Base-by-base conservation (phyloP, 2,329 filamentous ascomycete genomes). In the Penicillium sp. region DNA sequence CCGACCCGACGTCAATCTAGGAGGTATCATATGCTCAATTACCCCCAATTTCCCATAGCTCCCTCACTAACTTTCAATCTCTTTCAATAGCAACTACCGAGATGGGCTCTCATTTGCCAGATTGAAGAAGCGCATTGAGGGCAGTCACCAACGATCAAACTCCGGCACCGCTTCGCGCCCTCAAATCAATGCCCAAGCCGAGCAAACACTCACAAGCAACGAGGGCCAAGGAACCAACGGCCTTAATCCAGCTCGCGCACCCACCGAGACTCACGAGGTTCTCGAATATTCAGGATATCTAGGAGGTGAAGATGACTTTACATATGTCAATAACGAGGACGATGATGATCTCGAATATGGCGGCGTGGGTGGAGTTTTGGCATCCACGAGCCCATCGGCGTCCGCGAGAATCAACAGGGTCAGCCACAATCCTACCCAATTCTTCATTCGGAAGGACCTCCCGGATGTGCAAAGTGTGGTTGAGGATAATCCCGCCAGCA, bases 321-420 rank as follows among this genome's bases (percentile, higher is more conserved):
- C 53, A 8, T 51, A 55, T 11, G 40, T 56, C 3, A 50, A 52
- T 29, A 45, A 58, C 29, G 52, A 58, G n/a, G 55, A 61, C 14
- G 54, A 59, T 9, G 18, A 61, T 21, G 43, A 55, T 9, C 44
- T 61, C 34, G 27, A n/a, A 13, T 47, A 42, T 1, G 18, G 11
- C 10, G 10, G 34, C 7, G 51, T 43, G 24, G 34, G 44, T 8
- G 53, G 39, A n/a, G 13, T 56, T 16, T 32, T 53, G 18, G 47
- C 54, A 39, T 64, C 61, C 9, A 59, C 54, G 2, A 64, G 60
- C 14, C 61, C 61, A 4, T 55, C 57, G 7, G 52, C 53, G 21
- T 64, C 61, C 11, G 56, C 59, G 9, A 43, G 61, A 22, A 62
- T 60, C 22, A 58, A 56, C 6, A 49, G 56, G 31, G 49, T 63